A percentile compares a stretch with the other conserved stretches of the same genome.
These are phyloP conservation scores for Coemansia sp. DNA, from an alignment of 192 early-diverging fungal species.

Conservation along the genomic window DNA sequence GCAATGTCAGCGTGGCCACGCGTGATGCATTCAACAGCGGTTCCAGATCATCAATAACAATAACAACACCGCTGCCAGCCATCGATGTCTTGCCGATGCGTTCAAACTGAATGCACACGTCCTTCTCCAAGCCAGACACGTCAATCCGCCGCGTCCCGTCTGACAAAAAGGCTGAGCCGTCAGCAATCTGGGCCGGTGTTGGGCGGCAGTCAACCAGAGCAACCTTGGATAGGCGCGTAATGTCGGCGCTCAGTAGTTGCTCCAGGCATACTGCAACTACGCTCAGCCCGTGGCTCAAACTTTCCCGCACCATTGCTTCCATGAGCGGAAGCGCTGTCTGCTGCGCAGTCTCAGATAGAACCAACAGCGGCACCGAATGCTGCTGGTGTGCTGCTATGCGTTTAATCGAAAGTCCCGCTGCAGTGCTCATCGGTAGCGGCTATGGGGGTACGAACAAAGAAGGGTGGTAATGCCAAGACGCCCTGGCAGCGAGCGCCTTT, in stretches of 20 bases:
- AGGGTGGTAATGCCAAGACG: background rate
- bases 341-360: conserved; percentile 41
- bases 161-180: background rate
- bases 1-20: conserved; percentile 19
- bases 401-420: conserved; percentile 25
- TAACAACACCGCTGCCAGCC: background rate
- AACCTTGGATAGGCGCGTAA: conserved; percentile 4
- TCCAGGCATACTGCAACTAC: conserved; percentile 28
- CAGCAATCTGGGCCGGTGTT: background rate
- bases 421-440: background rate
- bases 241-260: conserved; percentile 20
- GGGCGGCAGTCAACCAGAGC: conserved; percentile 19
- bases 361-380: conserved; percentile 23
- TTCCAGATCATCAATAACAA: conserved; percentile 36
- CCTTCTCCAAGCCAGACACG: background rate
- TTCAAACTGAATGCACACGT: background rate
- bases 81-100: background rate
- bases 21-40: conserved; percentile 22
- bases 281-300: conserved; percentile 18
- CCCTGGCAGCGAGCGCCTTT: background rate
- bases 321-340: conserved; percentile 43
- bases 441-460: background rate
- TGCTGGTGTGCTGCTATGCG: conserved; percentile 42
- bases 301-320: conserved; percentile 39
- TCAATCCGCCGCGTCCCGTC: background rate